Evolutionary conservation across 345 rosid genomes (phyloP), one percentile per base, ranked within the genome.

Genomic region (Citrus inodora): DNA sequence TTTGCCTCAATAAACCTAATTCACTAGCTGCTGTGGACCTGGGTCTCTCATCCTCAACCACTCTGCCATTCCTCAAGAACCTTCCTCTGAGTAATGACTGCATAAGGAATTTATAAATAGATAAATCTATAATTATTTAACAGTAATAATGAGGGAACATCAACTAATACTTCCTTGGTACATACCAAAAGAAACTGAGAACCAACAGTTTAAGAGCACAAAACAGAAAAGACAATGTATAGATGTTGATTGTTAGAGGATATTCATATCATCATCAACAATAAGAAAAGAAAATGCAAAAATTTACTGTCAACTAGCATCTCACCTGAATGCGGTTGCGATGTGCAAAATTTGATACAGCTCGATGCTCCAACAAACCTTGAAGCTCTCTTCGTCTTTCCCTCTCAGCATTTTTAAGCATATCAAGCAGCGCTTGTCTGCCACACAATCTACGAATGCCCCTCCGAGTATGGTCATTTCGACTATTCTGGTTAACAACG

Each of bases 51-150:
- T 80, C 85, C 80, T 82, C 90, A 80, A 79, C 75, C 71, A 80
- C 80, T 87, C 86, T 87, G 81, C 84, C 88, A 92, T 90, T 92
- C 70, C 97, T 93, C 90, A 95, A 87, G 89, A 95, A 95, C 78
- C 99, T 89, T 51, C 98, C 99, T 87, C 98, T 84, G 42, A 95
- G 91, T 76, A 93, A 84, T 80, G 98, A 92, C 99, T 95, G 88
- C 82, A 81, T 82, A 75, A 67, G 67, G 71, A 79, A 74, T 27
- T 48, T 59, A 13, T 9, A 61, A 27, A 75, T 46, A 28, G 17
- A 63, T 46, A 42, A 51, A 67, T 70, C 40, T 17, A 19, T 6
- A 32, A 65, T 32, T n/a, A 65, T 27, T 65, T 19, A 46, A 67
- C 16, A 73, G 48, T 27, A 8, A 83, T 28, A 73, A 17, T 37